These are phyloP conservation scores for Conticribra guillardii DNA, from an alignment of 108 stramenopile genomes.

Conservation along the genomic window DNA sequence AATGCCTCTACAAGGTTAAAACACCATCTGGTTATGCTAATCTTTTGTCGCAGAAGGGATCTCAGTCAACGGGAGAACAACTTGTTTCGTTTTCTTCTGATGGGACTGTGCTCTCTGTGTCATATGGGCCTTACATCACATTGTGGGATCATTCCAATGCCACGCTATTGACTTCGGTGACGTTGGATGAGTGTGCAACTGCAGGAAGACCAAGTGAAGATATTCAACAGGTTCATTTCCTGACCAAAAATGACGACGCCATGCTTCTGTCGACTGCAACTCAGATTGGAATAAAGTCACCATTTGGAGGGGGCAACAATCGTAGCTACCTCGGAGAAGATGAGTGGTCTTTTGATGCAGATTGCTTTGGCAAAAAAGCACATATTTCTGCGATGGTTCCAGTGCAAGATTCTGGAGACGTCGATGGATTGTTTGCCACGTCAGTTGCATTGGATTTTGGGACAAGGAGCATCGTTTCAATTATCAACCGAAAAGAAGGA, in stretches of 20 bases:
- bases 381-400: slow-evolving; percentile 29
- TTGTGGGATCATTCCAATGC: slow-evolving; percentile 78
- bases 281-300: slow-evolving; percentile 61
- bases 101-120: slow-evolving; percentile 70
- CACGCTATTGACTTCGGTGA: slow-evolving; percentile 65
- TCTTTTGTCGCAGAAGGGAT: slow-evolving; percentile 19
- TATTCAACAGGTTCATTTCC: slow-evolving; percentile 42
- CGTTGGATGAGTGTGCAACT: slow-evolving; percentile 26
- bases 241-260: slow-evolving; percentile 51
- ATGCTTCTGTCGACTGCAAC: slow-evolving; percentile 53
- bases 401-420: slow-evolving; percentile 8
- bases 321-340: slow-evolving; percentile 54
- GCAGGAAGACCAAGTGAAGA: slow-evolving; percentile 40
- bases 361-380: slow-evolving; percentile 15
- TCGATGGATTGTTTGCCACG: slow-evolving; percentile 30
- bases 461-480: slow-evolving; percentile 21
- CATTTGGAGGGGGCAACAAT: slow-evolving; percentile 47
- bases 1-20: slow-evolving; percentile 72
- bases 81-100: slow-evolving; percentile 75
- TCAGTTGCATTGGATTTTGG: slow-evolving; percentile 21
- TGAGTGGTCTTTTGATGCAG: slow-evolving; percentile 33
- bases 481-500: slow-evolving; percentile 33
- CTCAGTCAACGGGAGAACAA: slow-evolving; percentile 26
- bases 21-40: slow-evolving; percentile 79
- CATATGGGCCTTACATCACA: slow-evolving; percentile 66